Base-by-base conservation (phyloP, 257 asterid species). In the Cynanchum wilfordii region DNA sequence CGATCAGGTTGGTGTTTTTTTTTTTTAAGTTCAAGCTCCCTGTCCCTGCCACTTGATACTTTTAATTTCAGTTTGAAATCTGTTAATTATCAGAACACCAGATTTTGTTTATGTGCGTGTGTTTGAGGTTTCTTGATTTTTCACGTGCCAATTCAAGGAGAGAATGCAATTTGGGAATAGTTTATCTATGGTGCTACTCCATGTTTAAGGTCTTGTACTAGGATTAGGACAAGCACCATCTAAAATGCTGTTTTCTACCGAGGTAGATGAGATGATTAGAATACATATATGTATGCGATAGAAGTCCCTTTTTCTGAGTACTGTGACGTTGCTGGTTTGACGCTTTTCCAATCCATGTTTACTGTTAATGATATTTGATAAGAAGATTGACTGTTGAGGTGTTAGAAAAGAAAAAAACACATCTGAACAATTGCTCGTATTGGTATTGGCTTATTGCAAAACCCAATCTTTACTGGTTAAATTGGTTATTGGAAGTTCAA, bases 1-100 rank as follows among this genome's bases (percentile, higher is more conserved):
- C 13, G 98, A 93, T 82, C 98, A 93, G 97, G 98, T 92, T 74
- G 25, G 75, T 72, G 1, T 40, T 49, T 55, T 73, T 6, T 65
- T 40, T 49, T 55, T 73, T 6, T 65, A 5, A 5, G 42, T 22
- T 60, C 45, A 6, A 60, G 33, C 20, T 60, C 66, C 57, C n/a
- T 51, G 8, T 7, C 40, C 57, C n/a, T 51, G 8, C 1, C 40
- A 17, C 1, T 51, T 42, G 24, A 59, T 44, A 16, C 76, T 2
- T 62, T 33, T 22, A 60, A 22, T 49, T 60, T 45, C 51, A 3
- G 38, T 12, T 20, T 10, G 45, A n/a, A 13, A 22, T 36, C 15
- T 68, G 9, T 42, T 75, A 33, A 70, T 66, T 60, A 71, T 36
- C 4, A 10, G n/a, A 52, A 2, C 22, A 16, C 7, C 17, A 20